A percentile compares a stretch with the other conserved stretches of the same genome.
Conservation (phyloP, 208 protist genomes). For the Trichomonas vaginalis region DNA sequence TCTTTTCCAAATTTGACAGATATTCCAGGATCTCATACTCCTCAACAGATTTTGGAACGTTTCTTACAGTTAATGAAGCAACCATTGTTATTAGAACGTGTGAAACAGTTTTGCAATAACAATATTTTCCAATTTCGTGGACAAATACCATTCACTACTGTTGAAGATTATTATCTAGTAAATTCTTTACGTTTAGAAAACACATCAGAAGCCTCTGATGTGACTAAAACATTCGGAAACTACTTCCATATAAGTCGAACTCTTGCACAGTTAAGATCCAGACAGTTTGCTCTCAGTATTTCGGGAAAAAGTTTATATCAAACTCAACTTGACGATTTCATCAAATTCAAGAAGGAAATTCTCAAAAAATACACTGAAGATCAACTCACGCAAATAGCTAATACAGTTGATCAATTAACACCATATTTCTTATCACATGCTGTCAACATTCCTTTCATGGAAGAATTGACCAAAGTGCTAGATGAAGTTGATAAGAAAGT, state of each 20-base stretch:
- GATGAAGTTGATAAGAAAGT: not conserved
- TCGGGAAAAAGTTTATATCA: not conserved
- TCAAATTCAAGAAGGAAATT: not conserved
- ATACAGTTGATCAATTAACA: not conserved
- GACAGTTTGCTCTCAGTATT: not conserved
- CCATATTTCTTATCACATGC: not conserved
- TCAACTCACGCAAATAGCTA: not conserved
- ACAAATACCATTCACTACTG: not conserved
- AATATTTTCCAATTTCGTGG: not conserved
- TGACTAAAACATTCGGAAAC: not conserved
- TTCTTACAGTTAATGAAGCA: not conserved
- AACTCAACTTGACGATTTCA: not conserved
- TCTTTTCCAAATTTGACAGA: not conserved
- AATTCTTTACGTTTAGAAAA: not conserved
- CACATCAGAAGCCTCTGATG: not conserved
- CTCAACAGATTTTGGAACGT: not conserved
- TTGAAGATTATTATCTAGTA: not conserved
- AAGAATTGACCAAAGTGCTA: not conserved
- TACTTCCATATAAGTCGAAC: not conserved
- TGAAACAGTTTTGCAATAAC: not conserved
- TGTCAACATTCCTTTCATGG: not conserved
- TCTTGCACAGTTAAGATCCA: not conserved
- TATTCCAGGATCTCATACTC: not conserved
- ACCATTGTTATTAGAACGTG: not conserved
- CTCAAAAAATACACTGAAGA: not conserved